Evolutionary conservation across 2,329 filamentous ascomycete species (phyloP).

Genomic region (Orbilia oligospora): DNA sequence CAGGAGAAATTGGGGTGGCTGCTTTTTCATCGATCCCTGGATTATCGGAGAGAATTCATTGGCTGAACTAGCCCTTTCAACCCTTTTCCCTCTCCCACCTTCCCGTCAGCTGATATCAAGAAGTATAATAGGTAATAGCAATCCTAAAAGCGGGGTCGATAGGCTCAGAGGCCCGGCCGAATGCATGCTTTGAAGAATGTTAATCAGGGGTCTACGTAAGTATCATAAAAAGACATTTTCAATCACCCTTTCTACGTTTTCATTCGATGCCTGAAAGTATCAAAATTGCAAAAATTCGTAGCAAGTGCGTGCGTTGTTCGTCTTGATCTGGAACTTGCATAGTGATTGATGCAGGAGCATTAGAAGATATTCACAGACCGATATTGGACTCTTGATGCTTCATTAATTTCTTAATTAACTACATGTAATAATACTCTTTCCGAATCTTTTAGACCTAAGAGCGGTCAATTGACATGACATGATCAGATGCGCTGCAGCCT

Average conservation of each 20-base stretch:
- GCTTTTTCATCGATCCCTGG: slow-evolving; percentile 26
- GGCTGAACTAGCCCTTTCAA: slow-evolving; percentile 9
- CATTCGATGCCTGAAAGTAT: not conserved
- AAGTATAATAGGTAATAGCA: slow-evolving; percentile 24
- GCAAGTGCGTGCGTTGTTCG: slow-evolving; percentile 21
- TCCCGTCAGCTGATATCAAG: slow-evolving; percentile 32
- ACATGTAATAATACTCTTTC: slow-evolving; percentile 16
- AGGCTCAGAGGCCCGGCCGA: slow-evolving; percentile 5
- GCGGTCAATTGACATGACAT: slow-evolving; percentile 35
- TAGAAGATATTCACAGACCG: slow-evolving; percentile 1
- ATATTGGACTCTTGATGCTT: slow-evolving; percentile 10
- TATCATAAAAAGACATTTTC: slow-evolving; percentile 4
- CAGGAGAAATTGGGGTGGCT: slow-evolving; percentile 33
- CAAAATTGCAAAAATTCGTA: not conserved
- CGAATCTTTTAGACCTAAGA: slow-evolving; percentile 3
- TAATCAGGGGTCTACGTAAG: slow-evolving; percentile 32
- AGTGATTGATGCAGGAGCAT: slow-evolving; percentile 22
- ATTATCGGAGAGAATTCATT: slow-evolving; percentile 42
- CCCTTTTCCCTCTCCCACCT: too few relatives aligned
- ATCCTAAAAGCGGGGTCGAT: slow-evolving; percentile 46
- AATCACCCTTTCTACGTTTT: not conserved
- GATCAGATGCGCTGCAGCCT: slow-evolving; percentile 52
- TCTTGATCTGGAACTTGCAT: slow-evolving; percentile 14
- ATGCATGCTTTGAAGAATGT: not conserved
- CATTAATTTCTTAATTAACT: too few relatives aligned